Evolutionary conservation across 345 rosid genomes (phyloP).

Genomic region (Erucastrum elatum): DNA sequence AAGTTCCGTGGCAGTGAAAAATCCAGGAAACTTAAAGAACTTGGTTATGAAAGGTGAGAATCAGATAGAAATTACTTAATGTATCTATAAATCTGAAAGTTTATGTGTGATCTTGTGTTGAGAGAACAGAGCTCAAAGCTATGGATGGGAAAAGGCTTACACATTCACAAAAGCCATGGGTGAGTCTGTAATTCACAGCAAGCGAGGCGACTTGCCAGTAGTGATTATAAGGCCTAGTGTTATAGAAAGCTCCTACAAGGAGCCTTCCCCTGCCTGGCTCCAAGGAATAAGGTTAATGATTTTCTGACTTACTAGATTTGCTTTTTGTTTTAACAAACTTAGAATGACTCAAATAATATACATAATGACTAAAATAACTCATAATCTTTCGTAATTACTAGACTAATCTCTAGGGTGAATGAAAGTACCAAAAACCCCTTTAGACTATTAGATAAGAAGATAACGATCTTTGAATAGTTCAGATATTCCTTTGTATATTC

Average conservation of each 20-base stretch:
- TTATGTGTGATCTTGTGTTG: not conserved
- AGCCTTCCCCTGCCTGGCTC: slow-evolving; percentile 91
- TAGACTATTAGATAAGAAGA: too few relatives aligned
- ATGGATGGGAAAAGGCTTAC: slow-evolving; percentile 86
- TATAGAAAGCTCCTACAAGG: slow-evolving; percentile 68
- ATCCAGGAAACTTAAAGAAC: slow-evolving; percentile 35
- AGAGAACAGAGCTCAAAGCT: slow-evolving; percentile 45
- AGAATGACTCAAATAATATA: too few relatives aligned
- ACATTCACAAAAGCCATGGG: too few relatives aligned
- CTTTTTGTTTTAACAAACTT: not conserved
- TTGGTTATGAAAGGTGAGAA: not conserved
- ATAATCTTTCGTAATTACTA: too few relatives aligned
- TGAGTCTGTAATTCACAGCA: too few relatives aligned
- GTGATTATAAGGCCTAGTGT: too few relatives aligned
- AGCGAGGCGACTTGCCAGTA: too few relatives aligned
- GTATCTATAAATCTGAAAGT: not conserved
- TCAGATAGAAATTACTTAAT: not conserved
- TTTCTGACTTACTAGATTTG: not conserved
- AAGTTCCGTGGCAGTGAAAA: slow-evolving; percentile 20
- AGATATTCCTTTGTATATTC: too few relatives aligned
- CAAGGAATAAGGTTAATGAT: slow-evolving; percentile 54
- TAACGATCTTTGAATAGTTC: too few relatives aligned
- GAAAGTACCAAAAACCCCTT: too few relatives aligned
- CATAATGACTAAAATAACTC: too few relatives aligned
- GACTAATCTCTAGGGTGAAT: too few relatives aligned